These are phyloP conservation scores for Nakazawaea siamensis DNA, from an alignment of 805 yeast species.

Conservation along the genomic window DNA sequence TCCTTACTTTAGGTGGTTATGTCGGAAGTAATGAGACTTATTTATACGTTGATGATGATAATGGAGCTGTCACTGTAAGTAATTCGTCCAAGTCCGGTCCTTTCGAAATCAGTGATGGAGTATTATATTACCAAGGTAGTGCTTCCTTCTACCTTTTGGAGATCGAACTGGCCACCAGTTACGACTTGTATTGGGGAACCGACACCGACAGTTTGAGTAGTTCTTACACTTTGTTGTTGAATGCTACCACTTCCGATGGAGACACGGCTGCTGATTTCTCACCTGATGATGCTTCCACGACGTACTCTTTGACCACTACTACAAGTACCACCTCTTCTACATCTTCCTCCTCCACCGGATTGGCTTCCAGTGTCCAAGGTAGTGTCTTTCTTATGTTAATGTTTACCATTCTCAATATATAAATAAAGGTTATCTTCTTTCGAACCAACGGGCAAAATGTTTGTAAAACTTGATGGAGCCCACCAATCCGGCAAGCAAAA, in stretches of 20 bases:
- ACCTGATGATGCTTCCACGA: conserved; percentile 2
- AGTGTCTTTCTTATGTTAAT: no score
- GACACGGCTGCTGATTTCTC: neutral
- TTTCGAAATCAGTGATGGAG: conserved; percentile 3
- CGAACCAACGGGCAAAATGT: neutral
- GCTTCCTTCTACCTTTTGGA: conserved; percentile 7
- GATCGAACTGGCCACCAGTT: neutral
- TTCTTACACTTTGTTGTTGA: conserved; percentile 2
- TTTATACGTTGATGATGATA: conserved; percentile 4
- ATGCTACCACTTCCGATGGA: conserved; percentile 1
- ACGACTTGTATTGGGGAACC: conserved; percentile 9
- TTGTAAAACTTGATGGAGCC: conserved; percentile 1
- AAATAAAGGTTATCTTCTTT: neutral
- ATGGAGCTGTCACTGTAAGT: conserved; percentile 5
- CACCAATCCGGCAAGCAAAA: neutral
- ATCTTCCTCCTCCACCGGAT: neutral
- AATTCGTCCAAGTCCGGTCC: conserved; percentile 4
- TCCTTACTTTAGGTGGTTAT: conserved; percentile 3
- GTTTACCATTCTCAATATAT: no score
- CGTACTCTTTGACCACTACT: conserved; percentile 6
- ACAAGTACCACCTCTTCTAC: conserved; percentile 1
- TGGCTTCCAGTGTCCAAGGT: no score
- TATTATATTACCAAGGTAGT: conserved; percentile 6
- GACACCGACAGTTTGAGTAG: neutral
- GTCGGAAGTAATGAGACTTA: neutral